Percentiles rank a stretch among this genome's conserved stretches.
phyloP scores from a whole-genome alignment of 2,329 filamentous ascomycete genomes.

The Colletotrichum salicis region DNA sequence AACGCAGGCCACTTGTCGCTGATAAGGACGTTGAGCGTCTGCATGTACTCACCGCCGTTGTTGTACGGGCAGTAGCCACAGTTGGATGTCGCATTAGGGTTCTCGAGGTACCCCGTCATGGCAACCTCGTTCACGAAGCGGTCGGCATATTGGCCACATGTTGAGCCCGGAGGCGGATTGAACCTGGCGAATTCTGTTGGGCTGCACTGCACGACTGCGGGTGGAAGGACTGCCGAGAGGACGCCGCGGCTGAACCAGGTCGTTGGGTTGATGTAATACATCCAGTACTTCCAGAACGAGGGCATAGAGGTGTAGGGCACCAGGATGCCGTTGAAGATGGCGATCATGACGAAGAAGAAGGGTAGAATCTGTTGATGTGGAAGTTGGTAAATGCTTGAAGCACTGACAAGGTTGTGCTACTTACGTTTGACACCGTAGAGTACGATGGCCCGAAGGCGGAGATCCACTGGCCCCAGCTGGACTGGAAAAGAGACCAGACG shows the following conservation, averaged over 20 bases:
- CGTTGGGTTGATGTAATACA: constrained; percentile 36
- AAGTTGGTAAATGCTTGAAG: rapidly evolving
- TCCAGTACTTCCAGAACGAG: constrained; percentile 53
- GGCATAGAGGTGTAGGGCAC: constrained; percentile 49
- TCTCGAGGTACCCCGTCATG: constrained; percentile 68
- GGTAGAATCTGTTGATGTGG: constrained; percentile 64
- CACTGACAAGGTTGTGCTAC: constrained; percentile 26
- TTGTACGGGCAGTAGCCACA: constrained; percentile 78
- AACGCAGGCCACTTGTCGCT: constrained; percentile 74
- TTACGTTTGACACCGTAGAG: constrained; percentile 78
- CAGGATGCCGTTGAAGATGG: constrained; percentile 78
- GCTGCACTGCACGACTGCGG: constrained; percentile 52
- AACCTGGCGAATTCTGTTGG: constrained; percentile 53
- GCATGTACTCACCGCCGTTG: constrained; percentile 69
- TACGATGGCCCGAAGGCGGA: constrained; percentile 83
- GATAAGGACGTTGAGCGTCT: constrained; percentile 60
- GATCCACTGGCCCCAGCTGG: constrained; percentile 85
- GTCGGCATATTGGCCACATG: constrained; percentile 72
- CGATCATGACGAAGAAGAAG: constrained; percentile 84
- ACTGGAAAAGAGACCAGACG: constrained; percentile 81
- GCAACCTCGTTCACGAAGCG: constrained; percentile 62
- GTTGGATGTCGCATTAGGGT: constrained; percentile 64
- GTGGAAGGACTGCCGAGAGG: constrained; percentile 30
- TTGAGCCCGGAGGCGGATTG: constrained; percentile 71
- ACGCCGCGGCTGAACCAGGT: constrained; percentile 32